Base-by-base conservation (phyloP, 441 rosid genomes). In the Arabidopsis hybrid region DNA sequence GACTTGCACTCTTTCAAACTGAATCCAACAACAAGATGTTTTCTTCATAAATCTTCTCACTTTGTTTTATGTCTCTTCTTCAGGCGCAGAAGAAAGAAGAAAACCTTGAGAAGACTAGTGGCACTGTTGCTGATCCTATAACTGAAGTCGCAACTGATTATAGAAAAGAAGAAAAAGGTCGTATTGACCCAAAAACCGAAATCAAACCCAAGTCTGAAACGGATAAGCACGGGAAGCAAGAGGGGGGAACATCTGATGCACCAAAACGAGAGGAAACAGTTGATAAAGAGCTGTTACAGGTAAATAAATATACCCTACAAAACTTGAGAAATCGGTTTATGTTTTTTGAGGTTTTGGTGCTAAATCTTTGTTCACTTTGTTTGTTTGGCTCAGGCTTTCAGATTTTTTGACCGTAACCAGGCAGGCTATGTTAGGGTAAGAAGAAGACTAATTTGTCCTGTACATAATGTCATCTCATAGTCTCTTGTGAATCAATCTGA, bases 401-500 rank as follows among this genome's bases (percentile, higher is more conserved):
- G 95, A 79, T 93, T 95, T 71, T 95, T 95, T 78, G 98, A 95
- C 77, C 88, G 97, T 67, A 89, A 95, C 80, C 90, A 82, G 67
- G 83, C 84, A 63, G 99, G 98, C 83, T 89, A 87, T 71, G 79
- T 95, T 46, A 85, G 95, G 93, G 99, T 93, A 84, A 82, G 67
- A 55, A 35, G 31, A 59, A 51, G 46, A 59, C 42, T 57, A 67
- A 4, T 1, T 6, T 18, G 69, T 55, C 4, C 49, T 34, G 18
- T 18, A 11, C 17, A 39, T 12, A 18, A 18, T 40, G 51, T 42
- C 10, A 58, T 61, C 8, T 61, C 26, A 42, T 51, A 42, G 34
- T 60, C 66, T 29, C 8, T 69, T 6, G 38, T 4, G 38, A n/a
- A 49, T 53, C 26, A 47, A 21, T 52, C 6, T 73, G 45, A 67